phyloP scores from a whole-genome alignment of 2,329 filamentous ascomycete species.

The Cladosporium sphaerospermum region DNA sequence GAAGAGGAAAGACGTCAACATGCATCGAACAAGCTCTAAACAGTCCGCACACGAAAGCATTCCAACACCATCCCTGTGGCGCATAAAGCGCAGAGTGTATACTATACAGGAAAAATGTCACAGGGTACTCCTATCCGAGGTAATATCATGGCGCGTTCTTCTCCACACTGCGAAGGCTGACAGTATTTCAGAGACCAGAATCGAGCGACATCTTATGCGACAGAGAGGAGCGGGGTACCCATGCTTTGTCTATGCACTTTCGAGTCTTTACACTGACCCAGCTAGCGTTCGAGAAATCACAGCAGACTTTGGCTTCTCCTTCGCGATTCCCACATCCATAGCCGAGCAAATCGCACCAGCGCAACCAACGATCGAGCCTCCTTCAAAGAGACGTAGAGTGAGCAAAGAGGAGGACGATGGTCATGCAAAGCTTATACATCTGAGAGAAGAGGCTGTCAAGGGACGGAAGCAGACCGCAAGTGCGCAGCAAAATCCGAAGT shows the following conservation, averaged over 20 bases:
- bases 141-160: background rate
- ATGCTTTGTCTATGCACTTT: background rate
- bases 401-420: background rate
- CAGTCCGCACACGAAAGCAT: background rate
- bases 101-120: conserved; percentile 21
- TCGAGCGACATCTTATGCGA: conserved; percentile 29
- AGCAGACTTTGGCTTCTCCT: conserved; percentile 27
- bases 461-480: too few species aligned
- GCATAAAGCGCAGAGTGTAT: conserved; percentile 11
- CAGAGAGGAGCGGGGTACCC: conserved; percentile 27
- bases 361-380: conserved; percentile 14
- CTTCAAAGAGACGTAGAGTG: conserved; percentile 15
- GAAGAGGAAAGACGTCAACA: conserved; percentile 13
- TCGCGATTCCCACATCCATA: conserved; percentile 14
- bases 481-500: too few species aligned
- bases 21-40: background rate
- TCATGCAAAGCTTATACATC: too few species aligned
- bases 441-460: too few species aligned
- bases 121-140: conserved; percentile 21
- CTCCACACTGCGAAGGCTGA: background rate
- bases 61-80: background rate
- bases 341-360: conserved; percentile 1
- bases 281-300: conserved; percentile 21
- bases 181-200: conserved; percentile 19
- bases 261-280: too few species aligned